Evolutionary conservation across 1,284 basidiomycete genomes (phyloP), one percentile per base, ranked within the genome.

Genomic region (Tilletia caries): DNA sequence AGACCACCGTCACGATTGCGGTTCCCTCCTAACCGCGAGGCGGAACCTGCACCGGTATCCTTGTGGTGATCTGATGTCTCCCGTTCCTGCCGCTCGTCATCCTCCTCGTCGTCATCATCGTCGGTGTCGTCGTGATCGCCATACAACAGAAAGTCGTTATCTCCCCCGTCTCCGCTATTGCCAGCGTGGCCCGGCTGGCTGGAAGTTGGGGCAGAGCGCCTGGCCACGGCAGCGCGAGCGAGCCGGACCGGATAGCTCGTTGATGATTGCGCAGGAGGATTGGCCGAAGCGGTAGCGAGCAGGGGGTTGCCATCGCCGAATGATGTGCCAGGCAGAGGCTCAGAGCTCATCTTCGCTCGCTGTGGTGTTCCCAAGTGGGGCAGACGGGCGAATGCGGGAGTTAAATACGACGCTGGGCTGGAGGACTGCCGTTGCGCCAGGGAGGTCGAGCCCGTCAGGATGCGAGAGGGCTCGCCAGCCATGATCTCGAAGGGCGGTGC

Each of bases 31-130:
- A 29, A 62, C 15, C 58, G 27, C 20, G 58, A 15, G 29, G 15
- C 33, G 3, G 32, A 27, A 13, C 32, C 32, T 20, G 29, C 8
- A 15, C 58, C 58, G 27, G 3, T 15, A 15, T 62, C 58, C 3
- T 18, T 37, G 29, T 33, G 32, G 32, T 33, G 23, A 33, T 62
- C 33, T 8, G 27, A 34, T 8, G 6, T 18, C 20, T 62, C 58
- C 27, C 58, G 12, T 29, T 33, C 29, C 18, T 33, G 15, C 13
- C 20, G 12, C 18, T 62, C 58, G 18, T 34, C 29, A 18, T 33
- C 29, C 27, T 37, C 33, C 10, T 62, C 58, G 15, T 62, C 52
- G 52, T 54, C 52, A 23, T 54, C 46, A 50, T 50, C 46, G 46
- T 50, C 46, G 18, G 20, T 23, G 18, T 50, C 4, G 46, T 5